A percentile compares a stretch with the other conserved stretches of the same genome.
These are phyloP conservation scores for Phaeosphaeriaceae sp. DNA, from an alignment of 2,329 filamentous ascomycete species.

Conservation along the genomic window DNA sequence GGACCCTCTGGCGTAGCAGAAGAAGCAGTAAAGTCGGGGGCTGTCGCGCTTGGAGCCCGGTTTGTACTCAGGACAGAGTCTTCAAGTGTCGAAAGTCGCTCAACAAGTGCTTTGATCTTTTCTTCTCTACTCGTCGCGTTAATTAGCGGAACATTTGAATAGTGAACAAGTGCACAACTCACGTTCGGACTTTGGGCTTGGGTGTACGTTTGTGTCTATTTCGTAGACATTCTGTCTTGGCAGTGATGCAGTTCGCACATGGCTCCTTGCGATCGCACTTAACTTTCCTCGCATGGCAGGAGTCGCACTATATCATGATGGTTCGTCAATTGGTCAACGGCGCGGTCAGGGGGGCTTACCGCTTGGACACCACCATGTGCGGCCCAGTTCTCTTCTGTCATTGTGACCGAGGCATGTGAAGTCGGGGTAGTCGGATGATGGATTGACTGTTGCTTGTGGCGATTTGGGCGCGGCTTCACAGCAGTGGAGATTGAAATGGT, in stretches of 20 bases:
- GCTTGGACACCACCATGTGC: constrained; percentile 40
- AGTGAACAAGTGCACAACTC: constrained; percentile 4
- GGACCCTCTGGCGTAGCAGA: constrained; percentile 4
- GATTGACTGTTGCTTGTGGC: not conserved
- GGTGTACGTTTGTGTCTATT: constrained; percentile 37
- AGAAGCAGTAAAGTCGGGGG: constrained; percentile 1
- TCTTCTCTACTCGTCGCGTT: constrained; percentile 24
- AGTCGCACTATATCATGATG: constrained; percentile 25
- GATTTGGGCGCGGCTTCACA: not conserved
- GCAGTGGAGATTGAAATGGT: not conserved
- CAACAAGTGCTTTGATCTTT: constrained; percentile 38
- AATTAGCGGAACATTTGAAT: not conserved
- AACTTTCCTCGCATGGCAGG: constrained; percentile 40
- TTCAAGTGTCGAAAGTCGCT: constrained; percentile 36
- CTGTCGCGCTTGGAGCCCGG: constrained; percentile 5
- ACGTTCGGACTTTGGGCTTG: constrained; percentile 36
- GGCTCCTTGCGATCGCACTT: constrained; percentile 46
- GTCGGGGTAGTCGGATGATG: not conserved
- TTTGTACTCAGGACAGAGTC: constrained; percentile 26
- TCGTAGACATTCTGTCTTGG: constrained; percentile 39
- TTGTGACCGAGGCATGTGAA: constrained; percentile 1
- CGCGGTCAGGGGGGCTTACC: constrained; percentile 3
- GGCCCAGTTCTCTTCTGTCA: constrained; percentile 43
- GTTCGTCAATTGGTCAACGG: not conserved
- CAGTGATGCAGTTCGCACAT: constrained; percentile 36